Base-by-base conservation (phyloP, 2,329 filamentous ascomycete genomes). In the Chaetomium sp. region DNA sequence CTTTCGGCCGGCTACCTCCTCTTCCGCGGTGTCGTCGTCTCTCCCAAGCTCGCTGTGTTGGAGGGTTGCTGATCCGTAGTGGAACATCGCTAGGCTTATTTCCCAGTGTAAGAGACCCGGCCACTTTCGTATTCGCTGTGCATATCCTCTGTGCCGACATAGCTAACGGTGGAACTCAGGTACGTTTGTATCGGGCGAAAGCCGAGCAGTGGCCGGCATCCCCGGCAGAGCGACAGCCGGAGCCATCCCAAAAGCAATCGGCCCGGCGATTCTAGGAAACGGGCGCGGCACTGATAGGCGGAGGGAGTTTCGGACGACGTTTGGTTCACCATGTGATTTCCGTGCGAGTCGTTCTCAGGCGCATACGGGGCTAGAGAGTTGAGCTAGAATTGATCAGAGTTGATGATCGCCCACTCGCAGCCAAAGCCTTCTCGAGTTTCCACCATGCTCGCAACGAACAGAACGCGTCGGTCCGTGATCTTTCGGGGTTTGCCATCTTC, bases 181-280 rank as follows among this genome's bases (percentile, higher is more conserved):
- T 87, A 88, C 72, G 83, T 88, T 45, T 87, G 84, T 68, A 87
- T 88, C 69, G 86, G 86, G 57, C 80, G 81, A 67, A 89, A 88
- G 68, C 82, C 83, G 63, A 78, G 75, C 60, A 70, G 69, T 64
- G 71, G 70, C 50, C 62, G 69, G 57, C 64, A 65, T 13, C 66
- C 67, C 56, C 64, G 67, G 25, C 57, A 47, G 13, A 57, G 59
- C 54, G 70, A 70, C 8, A 66, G 55, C 54, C 63, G 66, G 47
- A 67, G 63, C 57, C 67, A 70, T 8, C 62, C 67, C 19, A 70
- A 72, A 56, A 63, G 66, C 12, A 61, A 65, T 25, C 69, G 67
- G n/a, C 64, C 69, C 35, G 55, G 70, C 33, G 71, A 73, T 29
- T 68, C 71, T 10, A 68, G 71, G 50, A 73, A 73, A 58, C 60